Percentiles rank a stretch among this genome's conserved stretches.
phyloP scores from a whole-genome alignment of 306 rosid species.

The Rosa rugosa region DNA sequence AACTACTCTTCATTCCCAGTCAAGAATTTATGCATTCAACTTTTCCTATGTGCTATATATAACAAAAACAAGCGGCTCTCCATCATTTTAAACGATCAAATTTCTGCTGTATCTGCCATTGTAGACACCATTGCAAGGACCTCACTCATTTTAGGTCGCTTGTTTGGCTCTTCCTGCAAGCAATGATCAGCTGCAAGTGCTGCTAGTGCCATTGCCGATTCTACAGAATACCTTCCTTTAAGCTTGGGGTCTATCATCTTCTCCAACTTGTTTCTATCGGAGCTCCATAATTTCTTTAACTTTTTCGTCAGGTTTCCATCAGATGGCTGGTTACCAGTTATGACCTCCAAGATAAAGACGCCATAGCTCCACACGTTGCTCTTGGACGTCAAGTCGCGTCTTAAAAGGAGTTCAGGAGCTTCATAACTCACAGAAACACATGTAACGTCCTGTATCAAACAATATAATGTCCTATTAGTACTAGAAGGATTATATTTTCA shows the following conservation, averaged over 20 bases:
- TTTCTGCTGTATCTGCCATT: neutral
- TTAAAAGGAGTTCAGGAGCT: neutral
- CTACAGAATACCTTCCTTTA: neutral
- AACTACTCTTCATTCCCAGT: neutral
- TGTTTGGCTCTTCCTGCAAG: neutral
- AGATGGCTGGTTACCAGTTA: neutral
- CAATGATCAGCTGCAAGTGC: neutral
- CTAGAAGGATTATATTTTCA: neutral
- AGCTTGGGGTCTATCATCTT: neutral
- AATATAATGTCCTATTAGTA: neutral
- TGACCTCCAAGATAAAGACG: neutral
- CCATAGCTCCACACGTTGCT: neutral
- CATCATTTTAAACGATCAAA: neutral
- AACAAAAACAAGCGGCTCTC: neutral
- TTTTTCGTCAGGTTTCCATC: neutral
- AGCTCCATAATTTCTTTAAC: neutral
- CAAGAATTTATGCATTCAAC: neutral
- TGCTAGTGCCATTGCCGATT: neutral
- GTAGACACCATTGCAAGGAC: slow-evolving; percentile 5
- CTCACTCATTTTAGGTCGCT: neutral
- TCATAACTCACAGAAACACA: neutral
- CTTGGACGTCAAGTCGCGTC: neutral
- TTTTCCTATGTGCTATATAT: neutral
- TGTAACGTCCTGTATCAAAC: neutral
- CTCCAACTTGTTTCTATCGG: neutral